These are phyloP conservation scores for Saussurea involucrata DNA, from an alignment of 129 eudicot genomes.

Conservation along the genomic window DNA sequence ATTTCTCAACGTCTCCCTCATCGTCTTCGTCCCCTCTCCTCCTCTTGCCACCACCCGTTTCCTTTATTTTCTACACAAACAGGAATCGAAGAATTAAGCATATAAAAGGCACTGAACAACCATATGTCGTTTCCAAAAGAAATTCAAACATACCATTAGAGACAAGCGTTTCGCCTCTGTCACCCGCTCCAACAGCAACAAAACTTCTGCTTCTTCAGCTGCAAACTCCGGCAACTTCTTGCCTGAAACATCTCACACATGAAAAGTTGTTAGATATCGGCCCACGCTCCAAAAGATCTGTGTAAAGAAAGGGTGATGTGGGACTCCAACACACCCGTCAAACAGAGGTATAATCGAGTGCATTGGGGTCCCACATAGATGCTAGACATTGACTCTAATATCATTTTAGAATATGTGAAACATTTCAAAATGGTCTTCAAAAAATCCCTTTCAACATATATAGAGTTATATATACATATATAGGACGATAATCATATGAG, in stretches of 20 bases:
- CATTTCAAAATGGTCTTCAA: too few species aligned
- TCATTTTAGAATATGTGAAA: background rate
- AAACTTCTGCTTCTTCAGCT: constrained; percentile 73
- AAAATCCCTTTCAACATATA: too few species aligned
- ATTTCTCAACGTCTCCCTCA: constrained; percentile 49
- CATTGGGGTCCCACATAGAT: background rate
- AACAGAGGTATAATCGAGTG: background rate
- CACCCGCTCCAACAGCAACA: constrained; percentile 59
- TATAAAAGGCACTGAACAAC: background rate
- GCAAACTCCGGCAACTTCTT: constrained; percentile 63
- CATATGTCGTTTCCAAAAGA: background rate
- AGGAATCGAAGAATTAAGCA: background rate
- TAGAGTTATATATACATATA: too few species aligned
- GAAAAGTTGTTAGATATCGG: background rate
- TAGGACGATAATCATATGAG: too few species aligned
- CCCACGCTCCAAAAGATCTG: background rate
- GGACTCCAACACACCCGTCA: too few species aligned
- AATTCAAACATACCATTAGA: constrained; percentile 38
- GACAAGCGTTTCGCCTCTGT: constrained; percentile 73
- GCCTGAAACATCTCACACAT: constrained; percentile 35
- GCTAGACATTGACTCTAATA: background rate
- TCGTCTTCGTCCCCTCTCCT: constrained; percentile 42
- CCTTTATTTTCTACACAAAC: constrained; percentile 61
- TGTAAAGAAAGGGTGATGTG: too few species aligned
- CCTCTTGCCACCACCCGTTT: constrained; percentile 51